Conservation (phyloP, 768 basidiomycete species). For the Dioszegia hungarica region DNA sequence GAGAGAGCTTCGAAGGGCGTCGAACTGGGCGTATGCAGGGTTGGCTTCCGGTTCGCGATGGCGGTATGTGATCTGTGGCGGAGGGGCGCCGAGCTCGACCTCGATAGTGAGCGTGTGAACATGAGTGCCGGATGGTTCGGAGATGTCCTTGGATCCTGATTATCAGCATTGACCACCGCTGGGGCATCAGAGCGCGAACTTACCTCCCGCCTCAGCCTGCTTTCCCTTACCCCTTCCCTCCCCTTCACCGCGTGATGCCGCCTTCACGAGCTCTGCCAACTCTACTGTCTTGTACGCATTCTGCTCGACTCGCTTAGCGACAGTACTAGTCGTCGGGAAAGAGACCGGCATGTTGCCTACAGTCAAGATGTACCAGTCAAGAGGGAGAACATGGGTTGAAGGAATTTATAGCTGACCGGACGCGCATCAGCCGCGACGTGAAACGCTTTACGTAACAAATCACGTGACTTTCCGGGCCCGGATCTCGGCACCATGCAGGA, state of each 20-base stretch:
- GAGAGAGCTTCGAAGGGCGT: too few species aligned
- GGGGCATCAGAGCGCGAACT: not conserved
- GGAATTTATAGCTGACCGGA: too few species aligned
- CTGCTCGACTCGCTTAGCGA: not conserved
- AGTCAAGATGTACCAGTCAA: not conserved
- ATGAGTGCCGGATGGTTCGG: conserved; percentile 16
- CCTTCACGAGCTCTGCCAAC: not conserved
- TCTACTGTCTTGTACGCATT: not conserved
- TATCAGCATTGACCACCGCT: not conserved
- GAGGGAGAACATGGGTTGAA: not conserved
- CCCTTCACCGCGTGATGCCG: not conserved
- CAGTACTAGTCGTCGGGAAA: not conserved
- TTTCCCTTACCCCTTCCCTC: too few species aligned
- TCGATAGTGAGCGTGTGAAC: conserved; percentile 33
- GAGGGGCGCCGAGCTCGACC: conserved; percentile 16
- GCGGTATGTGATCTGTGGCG: not conserved
- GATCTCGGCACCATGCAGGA: not conserved
- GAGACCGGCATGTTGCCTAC: not conserved
- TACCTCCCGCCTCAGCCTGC: too few species aligned
- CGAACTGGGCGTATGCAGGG: conserved; percentile 18
- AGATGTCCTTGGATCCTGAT: not conserved
- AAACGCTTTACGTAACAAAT: not conserved
- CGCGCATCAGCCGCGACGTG: too few species aligned
- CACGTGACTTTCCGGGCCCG: not conserved
- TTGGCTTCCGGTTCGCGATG: conserved; percentile 5